A percentile compares a stretch with the other conserved stretches of the same genome.
Conservation (phyloP, 2,329 filamentous ascomycete species). For the Fusarium humuli region DNA sequence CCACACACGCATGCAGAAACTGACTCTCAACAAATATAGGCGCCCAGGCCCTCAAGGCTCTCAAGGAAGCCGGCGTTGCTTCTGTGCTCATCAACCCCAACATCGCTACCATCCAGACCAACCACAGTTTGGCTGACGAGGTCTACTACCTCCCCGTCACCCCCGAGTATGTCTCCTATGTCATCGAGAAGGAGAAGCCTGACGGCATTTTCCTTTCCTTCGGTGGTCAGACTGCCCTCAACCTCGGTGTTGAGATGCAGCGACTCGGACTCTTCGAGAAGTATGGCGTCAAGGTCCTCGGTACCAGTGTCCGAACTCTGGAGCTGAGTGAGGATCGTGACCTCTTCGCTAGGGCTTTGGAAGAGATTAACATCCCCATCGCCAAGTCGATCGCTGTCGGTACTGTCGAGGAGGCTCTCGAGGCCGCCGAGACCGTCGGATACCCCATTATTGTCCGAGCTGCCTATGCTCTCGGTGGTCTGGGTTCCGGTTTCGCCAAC, state of each 20-base stretch:
- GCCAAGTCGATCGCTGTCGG: slow-evolving; percentile 94
- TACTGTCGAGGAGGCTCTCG: slow-evolving; percentile 91
- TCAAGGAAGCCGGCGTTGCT: slow-evolving; percentile 92
- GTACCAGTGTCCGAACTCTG: slow-evolving; percentile 92
- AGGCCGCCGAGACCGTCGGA: slow-evolving; percentile 86
- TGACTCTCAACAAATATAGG: slow-evolving; percentile 63
- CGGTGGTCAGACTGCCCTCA: slow-evolving; percentile 96
- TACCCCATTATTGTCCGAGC: slow-evolving; percentile 99
- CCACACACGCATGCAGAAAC: slow-evolving; percentile 23
- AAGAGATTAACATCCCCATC: slow-evolving; percentile 97
- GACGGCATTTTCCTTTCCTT: slow-evolving; percentile 98
- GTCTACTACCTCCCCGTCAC: slow-evolving; percentile 99
- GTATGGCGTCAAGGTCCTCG: slow-evolving; percentile 94
- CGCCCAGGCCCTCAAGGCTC: slow-evolving; percentile 93
- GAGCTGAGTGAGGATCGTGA: slow-evolving; percentile 97
- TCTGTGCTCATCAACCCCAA: slow-evolving; percentile 98
- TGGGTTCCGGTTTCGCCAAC: slow-evolving; percentile 95
- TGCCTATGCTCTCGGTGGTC: slow-evolving; percentile 93
- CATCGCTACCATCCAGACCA: slow-evolving; percentile 97
- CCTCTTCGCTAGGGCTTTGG: slow-evolving; percentile 92
- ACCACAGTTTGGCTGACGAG: slow-evolving; percentile 94
- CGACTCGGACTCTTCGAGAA: slow-evolving; percentile 94
- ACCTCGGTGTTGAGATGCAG: slow-evolving; percentile 97
- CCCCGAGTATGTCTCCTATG: slow-evolving; percentile 95
- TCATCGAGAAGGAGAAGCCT: slow-evolving; percentile 94